These are phyloP conservation scores for Penium margaritaceum DNA, from an alignment of 139 green algal species.

Conservation along the genomic window DNA sequence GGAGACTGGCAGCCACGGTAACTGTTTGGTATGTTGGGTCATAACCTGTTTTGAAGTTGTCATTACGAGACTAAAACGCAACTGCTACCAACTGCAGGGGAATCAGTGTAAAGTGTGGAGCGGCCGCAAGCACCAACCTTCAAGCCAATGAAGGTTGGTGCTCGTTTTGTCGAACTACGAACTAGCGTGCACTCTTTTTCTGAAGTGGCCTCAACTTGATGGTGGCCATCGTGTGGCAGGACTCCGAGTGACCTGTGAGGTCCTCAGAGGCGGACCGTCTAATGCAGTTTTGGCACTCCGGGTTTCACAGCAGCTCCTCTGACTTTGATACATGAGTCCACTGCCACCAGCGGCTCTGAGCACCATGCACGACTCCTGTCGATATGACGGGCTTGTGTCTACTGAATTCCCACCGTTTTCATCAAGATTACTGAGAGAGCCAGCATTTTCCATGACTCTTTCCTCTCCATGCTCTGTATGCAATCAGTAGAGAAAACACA, in stretches of 20 bases:
- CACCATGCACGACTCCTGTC: too few relatives aligned
- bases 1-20: constrained; percentile 26
- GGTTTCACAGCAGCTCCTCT: neutral
- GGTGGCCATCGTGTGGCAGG: too few relatives aligned
- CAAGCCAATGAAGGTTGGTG: constrained; percentile 20
- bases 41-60: neutral
- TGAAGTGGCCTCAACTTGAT: neutral
- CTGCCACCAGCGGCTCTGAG: too few relatives aligned
- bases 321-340: too few relatives aligned
- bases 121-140: constrained; percentile 23
- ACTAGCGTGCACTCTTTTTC: neutral
- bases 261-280: neutral
- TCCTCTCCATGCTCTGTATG: too few relatives aligned
- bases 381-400: too few relatives aligned
- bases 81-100: constrained; percentile 8
- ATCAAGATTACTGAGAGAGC: too few relatives aligned
- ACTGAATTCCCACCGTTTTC: too few relatives aligned
- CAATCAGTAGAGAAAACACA: too few relatives aligned
- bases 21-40: neutral
- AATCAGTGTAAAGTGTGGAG: neutral
- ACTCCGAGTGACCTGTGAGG: neutral
- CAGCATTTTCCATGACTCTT: too few relatives aligned
- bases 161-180: neutral
- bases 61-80: neutral
- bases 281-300: neutral